These are phyloP conservation scores for Purshia tridentata DNA, from an alignment of 306 rosid genomes.

Conservation along the genomic window DNA sequence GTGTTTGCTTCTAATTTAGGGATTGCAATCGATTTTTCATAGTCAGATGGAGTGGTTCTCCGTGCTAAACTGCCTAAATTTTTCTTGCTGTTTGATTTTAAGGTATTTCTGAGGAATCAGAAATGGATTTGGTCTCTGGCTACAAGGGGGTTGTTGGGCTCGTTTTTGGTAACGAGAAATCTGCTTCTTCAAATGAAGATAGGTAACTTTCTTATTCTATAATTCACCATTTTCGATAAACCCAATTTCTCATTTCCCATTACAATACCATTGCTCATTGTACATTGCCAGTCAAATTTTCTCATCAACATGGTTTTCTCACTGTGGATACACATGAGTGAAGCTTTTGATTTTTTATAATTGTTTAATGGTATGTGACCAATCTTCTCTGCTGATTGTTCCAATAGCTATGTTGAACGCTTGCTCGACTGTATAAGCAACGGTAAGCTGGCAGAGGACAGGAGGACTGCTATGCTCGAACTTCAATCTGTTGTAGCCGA, in stretches of 20 bases:
- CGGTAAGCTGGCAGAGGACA: constrained; percentile 81
- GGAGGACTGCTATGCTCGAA: constrained; percentile 83
- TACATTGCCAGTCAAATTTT: neutral
- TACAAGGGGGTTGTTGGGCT: constrained; percentile 97
- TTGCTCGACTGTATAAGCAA: constrained; percentile 90
- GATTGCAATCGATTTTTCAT: no score
- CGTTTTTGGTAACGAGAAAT: constrained; percentile 83
- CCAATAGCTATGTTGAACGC: constrained; percentile 74
- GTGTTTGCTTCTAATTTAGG: neutral
- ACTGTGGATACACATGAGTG: no score
- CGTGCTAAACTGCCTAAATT: neutral
- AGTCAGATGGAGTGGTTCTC: no score
- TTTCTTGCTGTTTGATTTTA: constrained; percentile 1
- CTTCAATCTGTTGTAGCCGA: constrained; percentile 90
- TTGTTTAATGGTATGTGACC: constrained; percentile 2
- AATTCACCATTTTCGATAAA: neutral
- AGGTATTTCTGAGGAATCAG: constrained; percentile 31
- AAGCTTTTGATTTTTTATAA: neutral
- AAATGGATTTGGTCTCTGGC: constrained; percentile 93
- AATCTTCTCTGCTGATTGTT: neutral
- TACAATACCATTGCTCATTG: neutral
- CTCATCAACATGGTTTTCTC: no score
- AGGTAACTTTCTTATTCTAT: constrained; percentile 39
- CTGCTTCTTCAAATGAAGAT: constrained; percentile 70
- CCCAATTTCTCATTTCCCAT: no score